A percentile compares a stretch with the other conserved stretches of the same genome.
These are phyloP conservation scores for Yarrowia sp. DNA, from an alignment of 805 yeast genomes.

Conservation along the genomic window DNA sequence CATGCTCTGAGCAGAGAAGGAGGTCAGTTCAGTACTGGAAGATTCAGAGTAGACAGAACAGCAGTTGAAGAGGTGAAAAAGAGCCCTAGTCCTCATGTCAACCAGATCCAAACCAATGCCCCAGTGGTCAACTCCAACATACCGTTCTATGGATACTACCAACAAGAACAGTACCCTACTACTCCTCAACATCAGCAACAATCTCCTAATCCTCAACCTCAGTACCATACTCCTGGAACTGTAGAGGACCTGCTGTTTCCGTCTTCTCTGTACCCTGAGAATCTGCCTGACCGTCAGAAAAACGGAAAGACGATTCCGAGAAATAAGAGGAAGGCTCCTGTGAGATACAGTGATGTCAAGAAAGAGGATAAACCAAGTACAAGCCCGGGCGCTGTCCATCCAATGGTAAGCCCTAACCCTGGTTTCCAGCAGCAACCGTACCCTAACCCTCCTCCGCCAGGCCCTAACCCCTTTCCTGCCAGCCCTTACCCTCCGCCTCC, in stretches of 20 bases:
- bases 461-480: background rate
- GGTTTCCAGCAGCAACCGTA: background rate
- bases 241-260: constrained; percentile 5
- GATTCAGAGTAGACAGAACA: background rate
- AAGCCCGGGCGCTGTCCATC: background rate
- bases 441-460: background rate
- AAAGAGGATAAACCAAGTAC: background rate
- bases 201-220: background rate
- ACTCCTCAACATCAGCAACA: background rate
- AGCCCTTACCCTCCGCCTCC: background rate
- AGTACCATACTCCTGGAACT: constrained; percentile 9
- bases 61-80: background rate
- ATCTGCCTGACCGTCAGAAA: background rate
- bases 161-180: background rate
- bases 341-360: constrained; percentile 8
- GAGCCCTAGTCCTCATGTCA: background rate
- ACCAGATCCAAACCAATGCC: background rate
- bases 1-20: constrained; percentile 1
- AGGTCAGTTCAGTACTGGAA: background rate
- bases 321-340: background rate
- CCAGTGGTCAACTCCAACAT: background rate
- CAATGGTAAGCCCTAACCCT: background rate
- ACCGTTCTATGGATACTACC: background rate
- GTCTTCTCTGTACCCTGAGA: constrained; percentile 2
- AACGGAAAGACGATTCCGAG: constrained; percentile 2